phyloP scores from a whole-genome alignment of 2,329 filamentous ascomycete genomes.

The Arthrocladium fulminans region DNA sequence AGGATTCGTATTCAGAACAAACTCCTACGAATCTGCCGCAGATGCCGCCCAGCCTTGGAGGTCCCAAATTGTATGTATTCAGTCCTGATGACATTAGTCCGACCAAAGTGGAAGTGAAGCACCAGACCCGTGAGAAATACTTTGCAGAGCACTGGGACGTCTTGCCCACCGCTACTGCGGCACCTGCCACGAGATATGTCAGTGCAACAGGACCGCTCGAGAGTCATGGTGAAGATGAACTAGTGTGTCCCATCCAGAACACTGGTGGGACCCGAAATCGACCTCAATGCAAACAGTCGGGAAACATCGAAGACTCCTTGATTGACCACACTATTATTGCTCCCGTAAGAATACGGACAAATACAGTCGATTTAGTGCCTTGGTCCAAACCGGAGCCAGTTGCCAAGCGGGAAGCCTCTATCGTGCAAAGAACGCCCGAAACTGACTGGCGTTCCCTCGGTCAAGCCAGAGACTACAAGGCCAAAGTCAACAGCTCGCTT shows the following conservation, averaged over 20 bases:
- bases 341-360: background rate
- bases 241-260: background rate
- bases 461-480: background rate
- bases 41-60: background rate
- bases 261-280: background rate
- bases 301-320: background rate
- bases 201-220: background rate
- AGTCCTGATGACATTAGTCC: constrained; percentile 7
- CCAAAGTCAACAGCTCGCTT: background rate
- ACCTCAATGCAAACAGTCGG: background rate
- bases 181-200: background rate
- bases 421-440: background rate
- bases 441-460: constrained; percentile 5
- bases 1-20: background rate
- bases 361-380: background rate
- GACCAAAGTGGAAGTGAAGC: constrained; percentile 3
- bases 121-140: background rate
- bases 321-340: background rate
- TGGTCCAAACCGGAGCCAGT: background rate
- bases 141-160: background rate
- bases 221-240: background rate
- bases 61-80: background rate
- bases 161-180: background rate
- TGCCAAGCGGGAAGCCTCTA: background rate
- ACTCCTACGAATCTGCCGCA: background rate